A percentile compares a stretch with the other conserved stretches of the same genome.
These are phyloP conservation scores for Cytospora piceicola DNA, from an alignment of 2,329 filamentous ascomycete species.

Conservation along the genomic window DNA sequence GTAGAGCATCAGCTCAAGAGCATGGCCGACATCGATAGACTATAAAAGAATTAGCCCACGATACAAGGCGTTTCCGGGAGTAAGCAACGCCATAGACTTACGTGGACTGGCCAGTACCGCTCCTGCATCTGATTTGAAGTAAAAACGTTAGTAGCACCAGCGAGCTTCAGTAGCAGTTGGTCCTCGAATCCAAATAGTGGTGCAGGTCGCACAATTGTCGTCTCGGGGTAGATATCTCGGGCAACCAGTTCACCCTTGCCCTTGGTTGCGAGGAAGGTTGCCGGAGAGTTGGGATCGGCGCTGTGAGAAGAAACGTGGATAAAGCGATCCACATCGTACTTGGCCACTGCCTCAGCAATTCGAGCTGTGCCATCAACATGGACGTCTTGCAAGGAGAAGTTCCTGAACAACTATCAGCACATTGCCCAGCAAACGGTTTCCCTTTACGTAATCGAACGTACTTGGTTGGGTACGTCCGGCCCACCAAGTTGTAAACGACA, in stretches of 20 bases:
- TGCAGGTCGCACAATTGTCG: slow-evolving; percentile 91
- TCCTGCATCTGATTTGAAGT: slow-evolving; percentile 94
- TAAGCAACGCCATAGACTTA: slow-evolving; percentile 45
- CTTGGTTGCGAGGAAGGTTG: slow-evolving; percentile 92
- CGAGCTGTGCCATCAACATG: slow-evolving; percentile 91
- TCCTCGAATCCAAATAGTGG: slow-evolving; percentile 97
- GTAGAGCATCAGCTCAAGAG: slow-evolving; percentile 86
- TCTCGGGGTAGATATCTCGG: slow-evolving; percentile 90
- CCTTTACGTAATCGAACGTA: slow-evolving; percentile 45
- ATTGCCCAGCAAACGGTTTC: background rate
- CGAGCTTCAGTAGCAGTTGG: slow-evolving; percentile 83
- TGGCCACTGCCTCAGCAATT: slow-evolving; percentile 91
- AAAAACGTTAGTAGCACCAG: slow-evolving; percentile 77
- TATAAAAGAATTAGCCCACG: slow-evolving; percentile 40
- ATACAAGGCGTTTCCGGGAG: too few species aligned
- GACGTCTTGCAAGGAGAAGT: slow-evolving; percentile 91
- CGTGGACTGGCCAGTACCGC: slow-evolving; percentile 88
- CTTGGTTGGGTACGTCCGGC: slow-evolving; percentile 96
- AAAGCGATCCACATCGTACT: slow-evolving; percentile 96
- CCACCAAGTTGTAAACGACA: slow-evolving; percentile 94
- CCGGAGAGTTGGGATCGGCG: slow-evolving; percentile 76
- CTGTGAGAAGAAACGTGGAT: slow-evolving; percentile 97
- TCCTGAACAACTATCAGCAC: slow-evolving; percentile 56
- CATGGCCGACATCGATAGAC: slow-evolving; percentile 87
- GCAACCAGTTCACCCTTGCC: slow-evolving; percentile 81